These are phyloP conservation scores for Ambrosiella cleistominuta DNA, from an alignment of 2,329 filamentous ascomycete species.

Conservation along the genomic window DNA sequence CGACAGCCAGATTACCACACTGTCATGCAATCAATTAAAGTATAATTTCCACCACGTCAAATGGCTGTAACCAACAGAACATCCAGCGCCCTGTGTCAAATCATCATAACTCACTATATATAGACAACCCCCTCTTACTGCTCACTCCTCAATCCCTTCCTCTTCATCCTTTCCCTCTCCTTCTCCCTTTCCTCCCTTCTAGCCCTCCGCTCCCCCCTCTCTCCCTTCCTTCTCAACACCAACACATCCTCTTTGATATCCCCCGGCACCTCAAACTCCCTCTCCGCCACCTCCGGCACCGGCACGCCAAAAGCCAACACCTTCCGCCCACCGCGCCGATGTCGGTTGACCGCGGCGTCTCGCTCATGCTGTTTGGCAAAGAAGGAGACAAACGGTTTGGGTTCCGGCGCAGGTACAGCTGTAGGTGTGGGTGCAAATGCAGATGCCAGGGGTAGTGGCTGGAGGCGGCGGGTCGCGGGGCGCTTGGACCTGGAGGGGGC, in stretches of 20 bases:
- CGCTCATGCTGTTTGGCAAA: constrained; percentile 66
- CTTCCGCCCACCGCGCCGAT: constrained; percentile 50
- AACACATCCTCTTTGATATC: constrained; percentile 42
- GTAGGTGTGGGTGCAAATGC: too few species aligned
- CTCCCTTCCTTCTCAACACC: constrained; percentile 50
- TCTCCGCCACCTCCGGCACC: constrained; percentile 52
- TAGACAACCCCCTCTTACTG: not conserved
- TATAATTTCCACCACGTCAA: too few species aligned
- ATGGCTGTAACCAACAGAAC: too few species aligned
- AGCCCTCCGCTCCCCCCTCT: constrained; percentile 56
- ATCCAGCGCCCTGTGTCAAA: too few species aligned
- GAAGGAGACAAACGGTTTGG: constrained; percentile 66
- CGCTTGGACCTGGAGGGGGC: constrained; percentile 13
- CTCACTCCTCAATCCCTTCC: not conserved
- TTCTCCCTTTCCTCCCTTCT: not conserved
- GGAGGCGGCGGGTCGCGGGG: constrained; percentile 13
- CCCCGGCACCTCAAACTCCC: constrained; percentile 58
- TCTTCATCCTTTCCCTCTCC: not conserved
- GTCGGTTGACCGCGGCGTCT: constrained; percentile 57
- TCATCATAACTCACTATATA: not conserved
- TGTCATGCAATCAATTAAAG: too few species aligned
- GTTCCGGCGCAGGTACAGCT: constrained; percentile 21
- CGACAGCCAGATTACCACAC: too few species aligned
- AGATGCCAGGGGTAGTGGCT: constrained; percentile 16
- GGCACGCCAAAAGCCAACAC: constrained; percentile 66